Percentiles rank a stretch among this genome's conserved stretches.
Evolutionary conservation across 2,329 filamentous ascomycete genomes (phyloP).

Genomic region (Lasiodiplodia theobromae): DNA sequence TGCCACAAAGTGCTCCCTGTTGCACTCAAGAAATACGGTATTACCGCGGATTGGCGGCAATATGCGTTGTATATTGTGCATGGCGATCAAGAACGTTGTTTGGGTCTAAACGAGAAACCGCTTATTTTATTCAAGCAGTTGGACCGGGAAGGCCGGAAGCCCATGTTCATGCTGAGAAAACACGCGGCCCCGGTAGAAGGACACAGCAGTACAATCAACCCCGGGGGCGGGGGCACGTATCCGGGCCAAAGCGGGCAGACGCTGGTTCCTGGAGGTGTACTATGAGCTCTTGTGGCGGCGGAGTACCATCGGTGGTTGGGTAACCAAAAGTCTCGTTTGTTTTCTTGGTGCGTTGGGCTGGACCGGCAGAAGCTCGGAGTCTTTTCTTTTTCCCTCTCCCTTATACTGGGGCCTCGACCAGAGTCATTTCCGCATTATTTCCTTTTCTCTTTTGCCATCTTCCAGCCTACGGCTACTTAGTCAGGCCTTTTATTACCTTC

Average conservation of each 20-base stretch:
- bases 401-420: slow-evolving; percentile 13
- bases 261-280: slow-evolving; percentile 24
- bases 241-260: slow-evolving; percentile 4
- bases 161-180: slow-evolving; percentile 96
- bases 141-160: slow-evolving; percentile 95
- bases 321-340: slow-evolving; percentile 20
- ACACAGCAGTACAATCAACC: slow-evolving; percentile 50
- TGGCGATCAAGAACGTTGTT: slow-evolving; percentile 94
- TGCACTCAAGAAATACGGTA: slow-evolving; percentile 96
- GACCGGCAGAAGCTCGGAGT: slow-evolving; percentile 7
- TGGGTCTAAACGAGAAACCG: slow-evolving; percentile 91
- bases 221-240: slow-evolving; percentile 40
- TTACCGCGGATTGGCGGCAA: slow-evolving; percentile 96
- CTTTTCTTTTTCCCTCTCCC: slow-evolving; percentile 10
- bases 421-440: slow-evolving; percentile 26
- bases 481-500: slow-evolving; percentile 21
- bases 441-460: slow-evolving; percentile 2
- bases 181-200: slow-evolving; percentile 63
- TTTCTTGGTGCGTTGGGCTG: slow-evolving; percentile 1
- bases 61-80: slow-evolving; percentile 99
- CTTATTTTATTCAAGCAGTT: slow-evolving; percentile 96
- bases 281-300: slow-evolving; percentile 5
- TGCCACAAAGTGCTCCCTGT: slow-evolving; percentile 97
- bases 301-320: background rate
- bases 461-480: slow-evolving; percentile 15